A percentile compares a stretch with the other conserved stretches of the same genome.
Conservation (phyloP, 2,329 filamentous ascomycete species). For the Alternaria consortialis region DNA sequence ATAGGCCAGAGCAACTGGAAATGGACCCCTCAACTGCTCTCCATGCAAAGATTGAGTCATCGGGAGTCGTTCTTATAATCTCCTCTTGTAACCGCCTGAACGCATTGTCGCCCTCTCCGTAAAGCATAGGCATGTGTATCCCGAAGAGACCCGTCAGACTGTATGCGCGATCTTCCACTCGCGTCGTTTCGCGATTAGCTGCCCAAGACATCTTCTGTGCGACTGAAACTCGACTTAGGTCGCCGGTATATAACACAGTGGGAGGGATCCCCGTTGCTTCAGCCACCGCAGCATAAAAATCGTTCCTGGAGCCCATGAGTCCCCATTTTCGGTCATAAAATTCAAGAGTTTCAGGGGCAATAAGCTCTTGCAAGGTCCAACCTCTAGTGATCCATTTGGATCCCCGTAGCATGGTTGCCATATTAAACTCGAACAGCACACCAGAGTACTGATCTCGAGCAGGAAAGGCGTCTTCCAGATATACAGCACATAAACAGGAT, state of each 20-base stretch:
- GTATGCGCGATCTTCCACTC: constrained; percentile 28
- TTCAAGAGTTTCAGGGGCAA: neutral
- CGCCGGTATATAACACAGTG: neutral
- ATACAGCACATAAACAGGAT: constrained; percentile 20
- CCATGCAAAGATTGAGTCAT: constrained; percentile 15
- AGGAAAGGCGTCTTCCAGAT: constrained; percentile 15
- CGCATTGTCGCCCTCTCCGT: neutral
- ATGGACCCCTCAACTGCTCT: neutral
- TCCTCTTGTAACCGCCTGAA: constrained; percentile 9
- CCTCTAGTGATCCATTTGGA: neutral
- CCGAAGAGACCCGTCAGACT: constrained; percentile 30
- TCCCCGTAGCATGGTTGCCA: constrained; percentile 10
- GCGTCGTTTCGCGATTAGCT: constrained; percentile 22
- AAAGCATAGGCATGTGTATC: constrained; percentile 21
- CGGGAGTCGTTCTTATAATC: constrained; percentile 5
- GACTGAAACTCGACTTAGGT: neutral
- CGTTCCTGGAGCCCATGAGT: neutral
- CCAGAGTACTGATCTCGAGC: neutral
- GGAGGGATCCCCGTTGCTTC: neutral
- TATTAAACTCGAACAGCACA: neutral
- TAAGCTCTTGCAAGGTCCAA: constrained; percentile 4
- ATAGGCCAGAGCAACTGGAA: neutral
- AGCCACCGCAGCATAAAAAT: neutral
- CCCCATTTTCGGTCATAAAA: neutral
- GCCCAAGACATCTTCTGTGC: constrained; percentile 16